Percentiles rank a stretch among this genome's conserved stretches.
These are phyloP conservation scores for Fallopia convolvulus DNA, from an alignment of 148 eudicot genomes.

Conservation along the genomic window DNA sequence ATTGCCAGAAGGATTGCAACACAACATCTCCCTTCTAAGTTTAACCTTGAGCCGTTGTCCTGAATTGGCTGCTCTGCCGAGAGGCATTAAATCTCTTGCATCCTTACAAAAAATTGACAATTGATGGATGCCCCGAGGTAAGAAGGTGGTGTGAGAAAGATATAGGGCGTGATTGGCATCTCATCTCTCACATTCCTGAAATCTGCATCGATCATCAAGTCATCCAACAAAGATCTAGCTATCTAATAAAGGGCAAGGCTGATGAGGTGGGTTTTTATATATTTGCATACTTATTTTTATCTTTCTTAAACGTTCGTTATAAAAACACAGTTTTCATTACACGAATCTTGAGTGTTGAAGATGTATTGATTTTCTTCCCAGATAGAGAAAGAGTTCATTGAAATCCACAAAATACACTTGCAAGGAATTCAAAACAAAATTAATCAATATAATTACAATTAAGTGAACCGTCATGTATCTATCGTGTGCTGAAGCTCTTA, in stretches of 20 bases:
- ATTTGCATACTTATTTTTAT: too few species aligned
- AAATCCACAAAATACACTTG: too few species aligned
- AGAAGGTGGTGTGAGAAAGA: constrained; percentile 1
- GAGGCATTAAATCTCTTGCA: background rate
- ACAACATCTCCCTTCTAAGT: background rate
- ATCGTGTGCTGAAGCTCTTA: too few species aligned
- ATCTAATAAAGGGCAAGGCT: too few species aligned
- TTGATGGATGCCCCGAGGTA: background rate
- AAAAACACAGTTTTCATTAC: too few species aligned
- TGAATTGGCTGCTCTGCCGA: background rate
- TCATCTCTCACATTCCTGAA: background rate
- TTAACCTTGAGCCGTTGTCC: background rate
- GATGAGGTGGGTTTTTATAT: too few species aligned
- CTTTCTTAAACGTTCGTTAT: too few species aligned
- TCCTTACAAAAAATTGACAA: background rate
- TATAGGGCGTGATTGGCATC: background rate
- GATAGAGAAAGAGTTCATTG: background rate
- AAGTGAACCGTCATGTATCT: too few species aligned
- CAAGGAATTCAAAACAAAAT: too few species aligned
- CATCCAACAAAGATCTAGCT: background rate
- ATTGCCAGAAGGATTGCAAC: background rate
- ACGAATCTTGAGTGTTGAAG: too few species aligned
- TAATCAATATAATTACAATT: too few species aligned
- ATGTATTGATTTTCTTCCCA: too few species aligned
- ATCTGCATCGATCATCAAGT: background rate